These are phyloP conservation scores for Mrakia gelida DNA, from an alignment of 768 basidiomycete genomes.

Conservation along the genomic window DNA sequence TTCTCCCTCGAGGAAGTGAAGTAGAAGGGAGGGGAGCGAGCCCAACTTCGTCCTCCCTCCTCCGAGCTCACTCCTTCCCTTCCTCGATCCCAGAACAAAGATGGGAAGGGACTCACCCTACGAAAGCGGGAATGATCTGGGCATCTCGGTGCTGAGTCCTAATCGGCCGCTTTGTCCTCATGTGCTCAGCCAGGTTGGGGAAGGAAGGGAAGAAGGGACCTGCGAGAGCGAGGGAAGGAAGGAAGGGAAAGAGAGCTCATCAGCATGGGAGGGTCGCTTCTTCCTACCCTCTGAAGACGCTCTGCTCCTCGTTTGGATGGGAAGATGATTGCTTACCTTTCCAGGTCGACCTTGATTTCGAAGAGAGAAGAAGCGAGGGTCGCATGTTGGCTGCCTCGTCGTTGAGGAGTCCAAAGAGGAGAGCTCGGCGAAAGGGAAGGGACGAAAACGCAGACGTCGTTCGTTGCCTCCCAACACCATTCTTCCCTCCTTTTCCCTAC, in stretches of 20 bases:
- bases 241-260: neutral
- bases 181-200: slow-evolving; percentile 26
- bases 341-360: neutral
- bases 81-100: neutral
- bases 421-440: neutral
- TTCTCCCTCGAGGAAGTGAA: too few relatives aligned
- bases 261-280: neutral
- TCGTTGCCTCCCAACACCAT: neutral
- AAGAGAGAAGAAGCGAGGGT: neutral
- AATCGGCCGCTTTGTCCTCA: slow-evolving; percentile 69
- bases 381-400: neutral
- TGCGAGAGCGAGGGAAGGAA: neutral
- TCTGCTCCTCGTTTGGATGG: neutral
- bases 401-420: neutral
- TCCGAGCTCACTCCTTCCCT: neutral
- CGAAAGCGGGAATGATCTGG: slow-evolving; percentile 91
- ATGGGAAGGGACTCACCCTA: slow-evolving; percentile 61
- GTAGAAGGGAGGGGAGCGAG: neutral
- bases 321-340: neutral
- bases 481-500: neutral
- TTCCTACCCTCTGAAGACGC: too few relatives aligned
- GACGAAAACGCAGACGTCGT: neutral
- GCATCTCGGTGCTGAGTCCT: slow-evolving; percentile 82
- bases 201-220: slow-evolving; percentile 28
- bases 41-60: neutral